A percentile compares a stretch with the other conserved stretches of the same genome.
Evolutionary conservation across 768 basidiomycete species (phyloP).

Genomic region (Phylloporus scabripes): DNA sequence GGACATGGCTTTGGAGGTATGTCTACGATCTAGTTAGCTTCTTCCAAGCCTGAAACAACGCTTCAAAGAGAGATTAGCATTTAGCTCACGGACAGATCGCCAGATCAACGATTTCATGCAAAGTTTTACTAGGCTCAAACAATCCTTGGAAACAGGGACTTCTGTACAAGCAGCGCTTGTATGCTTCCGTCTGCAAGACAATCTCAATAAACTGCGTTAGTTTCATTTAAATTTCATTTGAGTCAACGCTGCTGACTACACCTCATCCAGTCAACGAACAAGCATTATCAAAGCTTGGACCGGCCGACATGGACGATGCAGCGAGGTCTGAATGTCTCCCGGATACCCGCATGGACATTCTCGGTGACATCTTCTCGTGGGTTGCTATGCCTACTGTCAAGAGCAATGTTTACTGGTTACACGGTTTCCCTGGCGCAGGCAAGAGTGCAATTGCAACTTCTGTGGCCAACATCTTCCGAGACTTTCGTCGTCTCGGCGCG

Average conservation of each 20-base stretch:
- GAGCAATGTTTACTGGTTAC: conserved; percentile 29
- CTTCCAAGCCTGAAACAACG: conserved; percentile 4
- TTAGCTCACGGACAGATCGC: conserved; percentile 18
- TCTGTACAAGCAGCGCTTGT: conserved; percentile 22
- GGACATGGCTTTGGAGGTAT: conserved; percentile 33
- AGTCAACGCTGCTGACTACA: neutral
- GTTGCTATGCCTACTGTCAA: conserved; percentile 13
- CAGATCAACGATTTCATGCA: conserved; percentile 18
- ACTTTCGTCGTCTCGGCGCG: conserved; percentile 32
- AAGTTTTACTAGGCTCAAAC: conserved; percentile 21
- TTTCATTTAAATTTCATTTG: neutral
- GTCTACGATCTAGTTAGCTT: neutral
- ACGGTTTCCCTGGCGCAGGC: conserved; percentile 33
- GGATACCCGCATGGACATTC: conserved; percentile 28
- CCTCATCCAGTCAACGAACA: conserved; percentile 15
- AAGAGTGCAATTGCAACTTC: conserved; percentile 36
- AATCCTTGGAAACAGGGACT: conserved; percentile 24
- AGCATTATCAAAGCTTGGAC: conserved; percentile 21
- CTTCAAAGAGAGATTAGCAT: conserved; percentile 12
- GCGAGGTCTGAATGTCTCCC: conserved; percentile 27
- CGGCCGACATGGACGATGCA: conserved; percentile 27
- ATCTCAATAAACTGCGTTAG: conserved; percentile 23
- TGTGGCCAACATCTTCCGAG: conserved; percentile 29
- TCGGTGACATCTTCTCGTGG: conserved; percentile 25
- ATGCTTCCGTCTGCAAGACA: conserved; percentile 27